Evolutionary conservation across 148 eudicot genomes (phyloP), one percentile per base, ranked within the genome.

Genomic region (Hydrangea macrophylla): DNA sequence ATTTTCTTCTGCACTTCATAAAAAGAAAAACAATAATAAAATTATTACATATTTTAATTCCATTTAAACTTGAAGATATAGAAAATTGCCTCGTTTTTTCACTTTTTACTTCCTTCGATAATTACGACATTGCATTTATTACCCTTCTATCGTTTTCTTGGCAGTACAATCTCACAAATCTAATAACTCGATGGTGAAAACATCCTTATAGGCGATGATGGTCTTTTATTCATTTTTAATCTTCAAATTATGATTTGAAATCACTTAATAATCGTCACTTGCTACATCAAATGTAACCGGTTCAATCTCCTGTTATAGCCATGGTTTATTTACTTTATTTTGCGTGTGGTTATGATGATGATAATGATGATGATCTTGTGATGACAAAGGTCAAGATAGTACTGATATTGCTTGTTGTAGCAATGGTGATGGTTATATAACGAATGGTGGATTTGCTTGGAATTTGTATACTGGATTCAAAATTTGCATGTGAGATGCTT

Each of bases 401-500:
- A 3, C 13, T 62, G 39, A 35, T 15, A 37, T 42, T 42, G 27
- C 39, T 39, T 4, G 22, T 31, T 8, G 40, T 30, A 6, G 58
- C 45, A 51, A 23, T 22, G 15, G 27, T 7, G 20, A 35, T 60
- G 10, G 20, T 3, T 32, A n/a, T 32, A n/a, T 18, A 22, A 57
- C 18, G 28, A n/a, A 27, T 7, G 6, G 6, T 40, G 35, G 11
- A 48, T 42, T 9, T 45, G 17, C 36, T 12, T 39, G 9, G 10
- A 20, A 32, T 35, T 39, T 13, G 24, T 55, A 18, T 26, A 12
- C 18, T 56, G 62, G 62, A 26, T 68, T 26, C 39, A 6, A 27
- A n/a, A 55, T 67, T 54, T 67, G 23, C 45, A 17, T 59, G 36
- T 67, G 69, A 48, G 45, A 30, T 44, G 31, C 42, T 65, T 31